Evolutionary conservation across 306 rosid species (phyloP).

Genomic region (Luffa aegyptiaca): DNA sequence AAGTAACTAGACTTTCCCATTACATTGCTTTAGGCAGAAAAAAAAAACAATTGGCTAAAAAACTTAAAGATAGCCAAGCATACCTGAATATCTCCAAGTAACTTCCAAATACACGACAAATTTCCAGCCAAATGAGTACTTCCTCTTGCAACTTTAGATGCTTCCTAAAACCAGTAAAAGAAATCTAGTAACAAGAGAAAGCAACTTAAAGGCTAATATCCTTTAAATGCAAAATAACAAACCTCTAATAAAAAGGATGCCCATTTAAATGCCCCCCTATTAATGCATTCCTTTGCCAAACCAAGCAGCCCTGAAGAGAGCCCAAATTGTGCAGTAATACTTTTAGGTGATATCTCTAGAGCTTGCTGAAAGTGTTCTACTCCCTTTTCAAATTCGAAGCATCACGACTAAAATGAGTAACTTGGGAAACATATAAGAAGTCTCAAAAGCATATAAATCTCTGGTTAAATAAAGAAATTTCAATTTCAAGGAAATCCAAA

Average conservation of each 20-base stretch:
- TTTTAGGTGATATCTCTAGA: slow-evolving; percentile 49
- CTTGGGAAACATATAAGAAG: background rate
- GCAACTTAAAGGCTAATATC: background rate
- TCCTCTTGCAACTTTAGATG: slow-evolving; percentile 46
- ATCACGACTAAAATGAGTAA: slow-evolving; percentile 10
- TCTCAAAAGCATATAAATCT: background rate
- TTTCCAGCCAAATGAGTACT: slow-evolving; percentile 52
- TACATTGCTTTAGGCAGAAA: background rate
- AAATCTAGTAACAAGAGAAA: background rate
- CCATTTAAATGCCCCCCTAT: slow-evolving; percentile 76
- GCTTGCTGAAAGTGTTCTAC: slow-evolving; percentile 77
- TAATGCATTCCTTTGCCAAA: slow-evolving; percentile 62
- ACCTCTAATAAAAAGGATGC: slow-evolving; percentile 74
- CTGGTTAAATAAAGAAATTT: background rate
- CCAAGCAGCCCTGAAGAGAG: slow-evolving; percentile 81
- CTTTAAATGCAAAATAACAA: slow-evolving; percentile 11
- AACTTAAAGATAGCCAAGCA: background rate
- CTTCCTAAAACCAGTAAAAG: slow-evolving; percentile 54
- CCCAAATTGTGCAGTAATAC: slow-evolving; percentile 72
- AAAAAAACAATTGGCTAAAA: background rate
- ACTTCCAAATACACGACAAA: slow-evolving; percentile 70
- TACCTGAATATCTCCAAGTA: slow-evolving; percentile 87
- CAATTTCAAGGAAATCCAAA: background rate
- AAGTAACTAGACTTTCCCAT: background rate
- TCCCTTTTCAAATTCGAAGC: slow-evolving; percentile 37